Base-by-base conservation (phyloP, 2,329 filamentous ascomycete genomes). In the Hymenoscyphus occultus region DNA sequence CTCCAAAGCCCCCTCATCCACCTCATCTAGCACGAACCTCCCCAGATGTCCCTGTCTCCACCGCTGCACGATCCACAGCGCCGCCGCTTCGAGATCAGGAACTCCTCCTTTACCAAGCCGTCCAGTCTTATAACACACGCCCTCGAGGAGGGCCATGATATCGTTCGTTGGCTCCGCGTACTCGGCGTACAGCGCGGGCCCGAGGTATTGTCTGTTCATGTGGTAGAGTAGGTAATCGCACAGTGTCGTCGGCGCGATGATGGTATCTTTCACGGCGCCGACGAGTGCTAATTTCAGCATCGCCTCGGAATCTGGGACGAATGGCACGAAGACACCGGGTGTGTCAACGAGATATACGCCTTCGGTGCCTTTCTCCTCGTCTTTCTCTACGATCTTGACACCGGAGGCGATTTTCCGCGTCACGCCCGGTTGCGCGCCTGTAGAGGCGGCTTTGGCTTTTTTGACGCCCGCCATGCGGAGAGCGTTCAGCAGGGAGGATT, bases 261-360 rank as follows among this genome's bases (percentile, higher is more conserved):
- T 84, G 0, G 90, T 91, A 76, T 97, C 92, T 76, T 96, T 96
- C 63, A 99, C 92, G 76, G 90, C 91, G 22, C 94, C 92, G 61
- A 92, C 93, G 0, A 98, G 84, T 1, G 93, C 90, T n/a, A 99
- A 84, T 78, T 97, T 98, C 68, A 99, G 82, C 95, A 99, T 99
- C 57, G 88, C 86, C 75, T 95, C 90, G 16, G 90, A 84, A 73
- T 96, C 86, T 0, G 89, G 85, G 35, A 98, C 90, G 76, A 96
- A 97, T 0, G 95, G 95, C 65, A 97, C 86, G 77, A 98, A 99
- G 9, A 99, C 93, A 59, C 95, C 95, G 0, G 95, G 95, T 0
- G 94, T 97, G 78, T 99, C 95, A 59, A 96, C 81, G 56, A 98
- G 80, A 76, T 95, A 97, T 5, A 97, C 89, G 48, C 72, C 66